Percentiles rank a stretch among this genome's conserved stretches.
Conservation (phyloP, 192 early-diverging fungal species). For the Dissophora ornata region DNA sequence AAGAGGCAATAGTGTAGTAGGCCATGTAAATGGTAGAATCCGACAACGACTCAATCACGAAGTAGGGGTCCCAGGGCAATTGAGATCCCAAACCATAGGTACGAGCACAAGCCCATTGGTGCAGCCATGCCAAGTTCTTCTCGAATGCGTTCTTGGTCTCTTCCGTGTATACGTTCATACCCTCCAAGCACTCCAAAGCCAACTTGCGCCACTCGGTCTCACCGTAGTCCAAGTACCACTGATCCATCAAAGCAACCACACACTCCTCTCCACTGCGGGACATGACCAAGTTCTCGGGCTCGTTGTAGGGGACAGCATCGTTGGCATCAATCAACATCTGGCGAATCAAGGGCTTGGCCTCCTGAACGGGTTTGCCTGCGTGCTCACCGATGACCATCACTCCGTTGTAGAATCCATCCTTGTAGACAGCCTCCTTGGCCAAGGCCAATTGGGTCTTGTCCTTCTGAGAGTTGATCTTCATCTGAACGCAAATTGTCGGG, state of each 20-base stretch:
- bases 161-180: conserved; percentile 82
- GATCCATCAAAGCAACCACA: conserved; percentile 93
- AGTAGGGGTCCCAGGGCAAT: conserved; percentile 94
- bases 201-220: conserved; percentile 84
- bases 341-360: conserved; percentile 89
- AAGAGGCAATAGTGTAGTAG: conserved; percentile 97
- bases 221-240: conserved; percentile 99
- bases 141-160: conserved; percentile 91
- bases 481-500: conserved; percentile 83
- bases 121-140: conserved; percentile 90
- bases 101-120: conserved; percentile 97
- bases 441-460: conserved; percentile 91
- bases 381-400: conserved; percentile 86
- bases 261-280: conserved; percentile 97
- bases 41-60: conserved; percentile 94
- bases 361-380: conserved; percentile 86
- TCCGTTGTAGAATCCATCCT: conserved; percentile 98
- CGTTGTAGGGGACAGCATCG: conserved; percentile 89
- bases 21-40: conserved; percentile 99
- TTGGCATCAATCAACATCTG: conserved; percentile 76
- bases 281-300: conserved; percentile 94
- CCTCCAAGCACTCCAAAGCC: conserved; percentile 79
- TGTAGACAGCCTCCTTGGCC: conserved; percentile 96
- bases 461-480: conserved; percentile 98
- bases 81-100: conserved; percentile 92